Evolutionary conservation across 305 asterid species (phyloP).

Genomic region (Euphrasia arctica): DNA sequence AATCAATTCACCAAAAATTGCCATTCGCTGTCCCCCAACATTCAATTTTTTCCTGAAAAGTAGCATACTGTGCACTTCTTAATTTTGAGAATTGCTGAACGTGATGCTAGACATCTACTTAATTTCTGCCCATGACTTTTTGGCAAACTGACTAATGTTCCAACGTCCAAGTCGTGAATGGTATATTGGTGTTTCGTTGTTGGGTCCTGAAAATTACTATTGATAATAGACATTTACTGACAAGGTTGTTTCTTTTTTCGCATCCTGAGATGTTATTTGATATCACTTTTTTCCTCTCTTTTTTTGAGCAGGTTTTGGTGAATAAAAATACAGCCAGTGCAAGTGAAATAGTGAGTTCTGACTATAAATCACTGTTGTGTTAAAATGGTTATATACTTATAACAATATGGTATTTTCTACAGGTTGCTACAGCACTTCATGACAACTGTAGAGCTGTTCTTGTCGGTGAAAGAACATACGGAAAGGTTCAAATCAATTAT

Average conservation of each 20-base stretch:
- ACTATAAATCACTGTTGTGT: constrained; percentile 23
- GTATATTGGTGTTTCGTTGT: not conserved
- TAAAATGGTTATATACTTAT: constrained; percentile 6
- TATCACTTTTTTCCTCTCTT: constrained; percentile 10
- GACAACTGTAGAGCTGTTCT: constrained; percentile 98
- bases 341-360: constrained; percentile 92
- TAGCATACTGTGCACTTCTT: not conserved
- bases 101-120: not conserved
- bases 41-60: not conserved
- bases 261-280: constrained; percentile 9
- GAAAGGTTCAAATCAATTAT: constrained; percentile 59
- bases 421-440: constrained; percentile 99
- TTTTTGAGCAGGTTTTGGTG: constrained; percentile 80
- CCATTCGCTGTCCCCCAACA: not conserved
- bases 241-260: constrained; percentile 13
- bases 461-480: constrained; percentile 95
- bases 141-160: not conserved
- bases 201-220: not conserved
- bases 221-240: not conserved
- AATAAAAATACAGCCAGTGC: constrained; percentile 97
- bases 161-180: not conserved
- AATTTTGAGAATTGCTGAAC: not conserved
- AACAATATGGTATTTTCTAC: constrained; percentile 31
- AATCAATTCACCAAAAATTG: not conserved
- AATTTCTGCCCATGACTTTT: not conserved